Conservation (phyloP, 1,284 basidiomycete species). For the Ganoderma leucocontextum region DNA sequence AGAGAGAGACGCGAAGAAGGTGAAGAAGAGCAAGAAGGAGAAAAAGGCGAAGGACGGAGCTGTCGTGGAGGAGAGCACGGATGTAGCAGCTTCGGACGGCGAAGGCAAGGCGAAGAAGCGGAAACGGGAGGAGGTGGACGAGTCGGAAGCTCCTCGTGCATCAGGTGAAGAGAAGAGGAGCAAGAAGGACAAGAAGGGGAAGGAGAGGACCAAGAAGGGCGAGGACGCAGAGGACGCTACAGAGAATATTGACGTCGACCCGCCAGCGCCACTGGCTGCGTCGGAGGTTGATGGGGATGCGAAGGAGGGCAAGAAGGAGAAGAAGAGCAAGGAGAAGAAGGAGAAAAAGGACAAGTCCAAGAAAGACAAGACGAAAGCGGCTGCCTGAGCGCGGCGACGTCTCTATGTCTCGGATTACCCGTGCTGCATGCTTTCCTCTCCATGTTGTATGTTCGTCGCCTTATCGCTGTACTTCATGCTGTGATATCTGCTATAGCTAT, state of each 20-base stretch:
- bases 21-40: constrained; percentile 31
- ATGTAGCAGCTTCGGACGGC: not conserved
- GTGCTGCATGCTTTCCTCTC: constrained; percentile 1
- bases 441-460: constrained; percentile 14
- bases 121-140: constrained; percentile 35
- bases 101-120: constrained; percentile 38
- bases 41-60: constrained; percentile 6
- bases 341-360: constrained; percentile 37
- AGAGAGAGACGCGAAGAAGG: constrained; percentile 42
- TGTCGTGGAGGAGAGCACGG: not conserved
- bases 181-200: constrained; percentile 35
- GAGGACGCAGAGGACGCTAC: constrained; percentile 32
- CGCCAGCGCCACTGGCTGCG: constrained; percentile 1
- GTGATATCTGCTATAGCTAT: constrained; percentile 20
- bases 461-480: constrained; percentile 9
- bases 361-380: constrained; percentile 40
- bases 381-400: constrained; percentile 17
- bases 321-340: constrained; percentile 40
- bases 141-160: constrained; percentile 22
- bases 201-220: constrained; percentile 38
- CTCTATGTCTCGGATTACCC: constrained; percentile 4
- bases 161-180: constrained; percentile 25
- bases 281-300: constrained; percentile 11
- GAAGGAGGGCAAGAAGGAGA: constrained; percentile 32
- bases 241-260: constrained; percentile 32